Percentiles rank a stretch among this genome's conserved stretches.
phyloP scores from a whole-genome alignment of 331 rosid species.

The Pyracantha coccinea region DNA sequence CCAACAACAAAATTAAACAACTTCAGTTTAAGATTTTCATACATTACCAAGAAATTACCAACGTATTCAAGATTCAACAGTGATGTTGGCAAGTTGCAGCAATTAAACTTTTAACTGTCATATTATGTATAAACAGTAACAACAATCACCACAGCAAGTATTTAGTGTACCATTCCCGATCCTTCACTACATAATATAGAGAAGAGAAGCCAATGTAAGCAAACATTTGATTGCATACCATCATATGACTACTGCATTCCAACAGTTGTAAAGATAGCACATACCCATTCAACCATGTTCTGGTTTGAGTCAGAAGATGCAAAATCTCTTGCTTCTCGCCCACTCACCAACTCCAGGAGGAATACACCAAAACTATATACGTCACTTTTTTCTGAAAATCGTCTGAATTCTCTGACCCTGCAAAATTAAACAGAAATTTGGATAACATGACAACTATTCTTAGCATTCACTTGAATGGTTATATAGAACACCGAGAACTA shows the following conservation, averaged over 20 bases:
- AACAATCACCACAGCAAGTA: not conserved
- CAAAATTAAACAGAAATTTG: slow-evolving; percentile 11
- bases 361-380: slow-evolving; percentile 82
- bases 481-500: not conserved
- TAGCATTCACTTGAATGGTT: not conserved
- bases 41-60: not conserved
- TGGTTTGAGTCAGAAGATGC: slow-evolving; percentile 34
- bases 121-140: not conserved
- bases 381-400: slow-evolving; percentile 86
- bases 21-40: not conserved
- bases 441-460: not conserved
- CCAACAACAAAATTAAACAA: not conserved
- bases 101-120: not conserved
- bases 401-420: slow-evolving; percentile 84
- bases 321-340: slow-evolving; percentile 56
- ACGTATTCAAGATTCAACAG: not conserved
- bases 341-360: slow-evolving; percentile 71
- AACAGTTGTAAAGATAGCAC: slow-evolving; percentile 1
- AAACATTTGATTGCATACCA: not conserved
- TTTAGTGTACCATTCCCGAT: not conserved
- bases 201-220: not conserved
- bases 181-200: not conserved
- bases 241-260: not conserved
- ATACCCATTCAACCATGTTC: slow-evolving; percentile 76
- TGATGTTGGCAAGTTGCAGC: not conserved